A percentile compares a stretch with the other conserved stretches of the same genome.
Evolutionary conservation across 2,329 filamentous ascomycete species (phyloP).

Genomic region (Didymella keratinophila): DNA sequence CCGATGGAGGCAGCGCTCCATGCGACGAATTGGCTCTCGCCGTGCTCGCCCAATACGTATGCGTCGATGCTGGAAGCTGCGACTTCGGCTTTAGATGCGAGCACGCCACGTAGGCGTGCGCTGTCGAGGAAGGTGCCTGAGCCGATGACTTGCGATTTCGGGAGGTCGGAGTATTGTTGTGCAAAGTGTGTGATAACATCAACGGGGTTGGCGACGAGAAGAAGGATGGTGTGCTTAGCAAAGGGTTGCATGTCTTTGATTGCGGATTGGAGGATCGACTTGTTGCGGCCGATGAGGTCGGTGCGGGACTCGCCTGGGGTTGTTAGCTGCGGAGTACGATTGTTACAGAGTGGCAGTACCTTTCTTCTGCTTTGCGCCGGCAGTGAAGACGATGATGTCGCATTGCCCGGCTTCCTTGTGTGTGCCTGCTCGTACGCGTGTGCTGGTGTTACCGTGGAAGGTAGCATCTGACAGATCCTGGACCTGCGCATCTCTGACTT

Average conservation of each 20-base stretch:
- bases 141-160: constrained; percentile 28
- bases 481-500: constrained; percentile 32
- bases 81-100: constrained; percentile 24
- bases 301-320: constrained; percentile 29
- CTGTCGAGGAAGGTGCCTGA: constrained; percentile 34
- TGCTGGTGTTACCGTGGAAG: constrained; percentile 31
- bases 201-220: constrained; percentile 36
- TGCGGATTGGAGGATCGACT: constrained; percentile 31
- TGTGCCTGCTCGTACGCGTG: constrained; percentile 28
- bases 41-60: constrained; percentile 32
- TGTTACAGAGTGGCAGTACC: constrained; percentile 3
- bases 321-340: neutral
- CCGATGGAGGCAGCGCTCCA: constrained; percentile 26
- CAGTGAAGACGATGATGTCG: constrained; percentile 34
- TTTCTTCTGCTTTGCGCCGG: constrained; percentile 33
- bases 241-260: constrained; percentile 34
- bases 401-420: constrained; percentile 36
- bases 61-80: constrained; percentile 26
- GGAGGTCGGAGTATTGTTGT: constrained; percentile 24
- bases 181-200: constrained; percentile 34
- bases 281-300: constrained; percentile 33
- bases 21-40: constrained; percentile 28
- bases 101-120: constrained; percentile 27
- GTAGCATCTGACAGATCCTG: constrained; percentile 27
- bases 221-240: constrained; percentile 23